Base-by-base conservation (phyloP, 2,329 filamentous ascomycete species). In the Colletotrichum eremochloae region DNA sequence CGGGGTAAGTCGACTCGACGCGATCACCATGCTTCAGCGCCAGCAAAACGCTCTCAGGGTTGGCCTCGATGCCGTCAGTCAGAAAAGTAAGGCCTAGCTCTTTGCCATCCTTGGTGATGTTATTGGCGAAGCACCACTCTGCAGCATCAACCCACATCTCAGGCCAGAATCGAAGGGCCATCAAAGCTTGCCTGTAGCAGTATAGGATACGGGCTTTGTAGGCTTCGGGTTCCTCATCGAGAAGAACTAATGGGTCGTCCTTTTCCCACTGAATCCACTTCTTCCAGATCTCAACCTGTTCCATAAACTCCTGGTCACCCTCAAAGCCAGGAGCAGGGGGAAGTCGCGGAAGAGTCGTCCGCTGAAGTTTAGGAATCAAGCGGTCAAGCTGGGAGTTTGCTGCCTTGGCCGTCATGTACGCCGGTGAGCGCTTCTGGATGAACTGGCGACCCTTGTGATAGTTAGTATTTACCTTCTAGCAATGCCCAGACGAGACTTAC, bases 251-350 rank as follows among this genome's bases (percentile, higher is more conserved):
- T 1, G 94, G 95, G 78, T 99, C 96, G 24, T 93, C 92, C 82
- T 96, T 97, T 82, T 99, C 96, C 95, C 95, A 99, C 5, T 91
- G 86, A 75, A 99, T 93, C 96, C 97, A 99, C 75, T 89, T 91
- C 80, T 94, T 95, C 96, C 96, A 99, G 38, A 96, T 86, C 60
- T 93, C 90, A 57, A 97, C 91, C 81, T 99, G 97, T 61, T 92
- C 89, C 75, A 90, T 86, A 79, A 94, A 99, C 74, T 97, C 95
- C 33, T 92, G 88, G 73, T 97, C 91, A 2, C 96, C 96, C 65
- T 96, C 93, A 77, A 95, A 98, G 1, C 95, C 96, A 56, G 91
- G 90, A 6, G 93, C 91, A 8, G 96, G 96, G 2, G 96, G 94
- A 2, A 99, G 84, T 12, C 90, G 89, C 3, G 97, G 94, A 1